Base-by-base conservation (phyloP, 768 basidiomycete genomes). In the Steccherinum ochraceum region DNA sequence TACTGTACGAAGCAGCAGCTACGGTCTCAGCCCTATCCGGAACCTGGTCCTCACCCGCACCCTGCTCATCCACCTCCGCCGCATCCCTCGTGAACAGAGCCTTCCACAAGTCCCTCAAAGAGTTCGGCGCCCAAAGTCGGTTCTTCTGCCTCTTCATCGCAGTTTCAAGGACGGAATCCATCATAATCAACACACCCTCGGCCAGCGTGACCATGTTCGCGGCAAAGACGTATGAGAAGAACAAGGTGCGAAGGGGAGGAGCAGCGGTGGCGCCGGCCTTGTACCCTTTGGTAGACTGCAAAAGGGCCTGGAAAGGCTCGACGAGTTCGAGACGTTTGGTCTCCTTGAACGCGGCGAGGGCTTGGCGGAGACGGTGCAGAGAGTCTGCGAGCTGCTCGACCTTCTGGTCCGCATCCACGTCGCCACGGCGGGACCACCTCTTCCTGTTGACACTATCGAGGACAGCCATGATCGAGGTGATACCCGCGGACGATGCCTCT, bases 71-170 rank as follows among this genome's bases (percentile, higher is more conserved):
- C 10, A 23, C 48, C 4, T 61, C 58, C n/a, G n/a, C n/a, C n/a
- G n/a, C n/a, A 3, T 56, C 57, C 45, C 48, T 62, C 44, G 50
- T 54, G 20, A 53, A 53, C 7, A 69, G 24, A 27, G 67, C 54
- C 53, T 65, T 67, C 56, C 56, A 63, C 11, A 68, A 45, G 41
- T 56, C 48, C 54, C 71, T 43, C 57, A 81, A 50, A 5, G 74
- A 74, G 24, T 68, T 74, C 4, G 81, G 80, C 12, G 70, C 71
- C 73, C 81, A 81, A 21, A 81, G 56, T 52, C 72, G 65, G 42
- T 70, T 71, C 43, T 55, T 54, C 23, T 56, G 62, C 30, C 76
- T 68, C 43, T 72, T 72, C 43, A 55, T 56, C 16, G 70, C 67
- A 0, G 72, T 69, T n/a, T 61, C 63, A 20, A 64, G 56, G 12